These are phyloP conservation scores for Boletus barrowsii DNA, from an alignment of 768 basidiomycete genomes.

Conservation along the genomic window DNA sequence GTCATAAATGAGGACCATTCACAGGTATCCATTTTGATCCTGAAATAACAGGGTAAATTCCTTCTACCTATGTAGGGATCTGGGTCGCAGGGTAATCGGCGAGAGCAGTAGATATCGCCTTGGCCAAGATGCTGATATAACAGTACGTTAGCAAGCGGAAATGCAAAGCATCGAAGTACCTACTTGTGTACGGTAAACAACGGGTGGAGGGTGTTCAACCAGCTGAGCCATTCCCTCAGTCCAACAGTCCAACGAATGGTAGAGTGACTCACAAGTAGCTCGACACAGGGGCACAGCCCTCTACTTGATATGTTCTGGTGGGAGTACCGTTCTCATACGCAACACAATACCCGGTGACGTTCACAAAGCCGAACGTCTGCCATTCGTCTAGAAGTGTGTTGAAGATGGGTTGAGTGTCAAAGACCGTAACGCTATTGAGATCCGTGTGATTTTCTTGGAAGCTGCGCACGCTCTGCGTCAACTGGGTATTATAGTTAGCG, in stretches of 20 bases:
- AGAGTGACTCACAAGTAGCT: slow-evolving; percentile 55
- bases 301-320: slow-evolving; percentile 48
- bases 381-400: slow-evolving; percentile 55
- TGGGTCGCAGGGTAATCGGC: slow-evolving; percentile 30
- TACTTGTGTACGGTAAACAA: slow-evolving; percentile 63
- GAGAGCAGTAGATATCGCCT: slow-evolving; percentile 46
- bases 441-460: slow-evolving; percentile 43
- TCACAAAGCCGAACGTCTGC: slow-evolving; percentile 52
- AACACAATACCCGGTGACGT: slow-evolving; percentile 55
- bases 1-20: neutral
- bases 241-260: neutral
- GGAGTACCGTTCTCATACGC: slow-evolving; percentile 60
- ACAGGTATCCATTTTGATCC: neutral
- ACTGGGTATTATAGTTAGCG: slow-evolving; percentile 49
- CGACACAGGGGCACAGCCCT: slow-evolving; percentile 59
- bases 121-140: slow-evolving; percentile 45
- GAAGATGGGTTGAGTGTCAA: slow-evolving; percentile 58
- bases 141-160: neutral
- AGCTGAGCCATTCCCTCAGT: slow-evolving; percentile 34
- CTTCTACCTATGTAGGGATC: slow-evolving; percentile 5
- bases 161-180: slow-evolving; percentile 16
- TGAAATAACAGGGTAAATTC: neutral
- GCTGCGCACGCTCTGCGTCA: slow-evolving; percentile 34
- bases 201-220: slow-evolving; percentile 61
- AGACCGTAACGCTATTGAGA: slow-evolving; percentile 45